Evolutionary conservation across 2,329 filamentous ascomycete genomes (phyloP).

Genomic region (Cercospora sp.): DNA sequence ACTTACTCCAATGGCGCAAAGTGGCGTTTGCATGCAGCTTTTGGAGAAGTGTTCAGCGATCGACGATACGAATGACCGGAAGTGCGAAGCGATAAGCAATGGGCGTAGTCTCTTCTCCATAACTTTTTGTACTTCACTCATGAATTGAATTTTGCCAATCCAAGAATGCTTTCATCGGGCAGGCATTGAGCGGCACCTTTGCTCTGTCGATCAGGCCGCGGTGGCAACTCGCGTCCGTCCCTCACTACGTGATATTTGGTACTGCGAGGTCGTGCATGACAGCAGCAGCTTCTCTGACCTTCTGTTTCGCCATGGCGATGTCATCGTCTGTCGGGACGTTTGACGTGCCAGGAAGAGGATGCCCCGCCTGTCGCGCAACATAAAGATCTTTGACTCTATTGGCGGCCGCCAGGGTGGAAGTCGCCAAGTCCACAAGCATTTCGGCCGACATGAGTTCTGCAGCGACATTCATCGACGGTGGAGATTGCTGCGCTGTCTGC

Average conservation of each 20-base stretch:
- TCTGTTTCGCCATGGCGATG: slow-evolving; percentile 27
- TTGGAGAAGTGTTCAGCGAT: neutral
- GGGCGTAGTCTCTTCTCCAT: neutral
- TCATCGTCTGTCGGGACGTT: slow-evolving; percentile 27
- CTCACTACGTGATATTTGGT: slow-evolving; percentile 4
- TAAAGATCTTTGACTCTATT: slow-evolving; percentile 30
- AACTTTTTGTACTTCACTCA: neutral
- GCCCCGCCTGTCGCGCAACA: slow-evolving; percentile 26
- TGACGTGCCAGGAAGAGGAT: slow-evolving; percentile 20
- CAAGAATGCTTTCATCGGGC: neutral
- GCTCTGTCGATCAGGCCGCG: neutral
- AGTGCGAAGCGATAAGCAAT: neutral
- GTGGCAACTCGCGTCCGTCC: neutral
- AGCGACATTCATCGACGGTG: slow-evolving; percentile 19
- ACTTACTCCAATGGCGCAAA: slow-evolving; percentile 4
- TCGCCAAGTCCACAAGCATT: slow-evolving; percentile 32
- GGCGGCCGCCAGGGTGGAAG: slow-evolving; percentile 29
- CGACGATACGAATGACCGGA: neutral
- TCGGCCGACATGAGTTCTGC: slow-evolving; percentile 33
- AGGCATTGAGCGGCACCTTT: neutral
- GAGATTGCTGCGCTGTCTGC: neutral
- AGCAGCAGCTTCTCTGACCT: slow-evolving; percentile 30
- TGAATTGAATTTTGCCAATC: neutral
- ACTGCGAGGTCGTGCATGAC: slow-evolving; percentile 26
- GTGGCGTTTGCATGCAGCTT: neutral